Percentiles rank a stretch among this genome's conserved stretches.
Conservation (phyloP, 2,329 filamentous ascomycete genomes). For the Fusarium multiceps region DNA sequence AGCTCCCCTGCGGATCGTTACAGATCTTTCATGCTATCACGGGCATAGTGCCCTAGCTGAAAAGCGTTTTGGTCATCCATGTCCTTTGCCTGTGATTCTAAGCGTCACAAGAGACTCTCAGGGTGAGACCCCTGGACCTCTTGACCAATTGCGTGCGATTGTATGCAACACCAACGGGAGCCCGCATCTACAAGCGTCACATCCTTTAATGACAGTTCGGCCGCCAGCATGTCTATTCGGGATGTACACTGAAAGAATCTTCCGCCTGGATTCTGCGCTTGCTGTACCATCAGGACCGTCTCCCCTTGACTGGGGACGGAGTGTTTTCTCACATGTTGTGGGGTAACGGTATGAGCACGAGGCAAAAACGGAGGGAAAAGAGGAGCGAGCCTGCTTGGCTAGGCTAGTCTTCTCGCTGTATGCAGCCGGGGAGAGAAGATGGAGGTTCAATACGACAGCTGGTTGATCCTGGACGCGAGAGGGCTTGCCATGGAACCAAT, state of each 20-base stretch:
- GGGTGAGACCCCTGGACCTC: slow-evolving; percentile 15
- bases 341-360: slow-evolving; percentile 8
- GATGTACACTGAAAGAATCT: slow-evolving; percentile 37
- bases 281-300: slow-evolving; percentile 15
- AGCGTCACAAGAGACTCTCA: slow-evolving; percentile 26
- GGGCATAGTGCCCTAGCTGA: slow-evolving; percentile 16
- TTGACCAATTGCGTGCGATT: slow-evolving; percentile 35
- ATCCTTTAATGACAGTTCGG: slow-evolving; percentile 44
- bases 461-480: slow-evolving; percentile 21
- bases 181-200: slow-evolving; percentile 26
- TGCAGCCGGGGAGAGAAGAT: background rate
- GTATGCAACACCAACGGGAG: slow-evolving; percentile 25
- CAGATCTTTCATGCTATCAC: slow-evolving; percentile 21
- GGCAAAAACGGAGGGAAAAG: background rate
- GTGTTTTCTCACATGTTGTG: slow-evolving; percentile 14
- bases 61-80: slow-evolving; percentile 30
- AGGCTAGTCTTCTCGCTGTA: slow-evolving; percentile 9
- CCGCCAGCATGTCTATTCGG: slow-evolving; percentile 37
- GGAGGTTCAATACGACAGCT: slow-evolving; percentile 15
- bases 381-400: slow-evolving; percentile 24
- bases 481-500: slow-evolving; percentile 28
- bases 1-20: slow-evolving; percentile 32
- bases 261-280: slow-evolving; percentile 35
- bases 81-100: slow-evolving; percentile 14
- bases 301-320: slow-evolving; percentile 6